Base-by-base conservation (phyloP, 495 filamentous ascomycete species). In the Aspergillus baeticus region DNA sequence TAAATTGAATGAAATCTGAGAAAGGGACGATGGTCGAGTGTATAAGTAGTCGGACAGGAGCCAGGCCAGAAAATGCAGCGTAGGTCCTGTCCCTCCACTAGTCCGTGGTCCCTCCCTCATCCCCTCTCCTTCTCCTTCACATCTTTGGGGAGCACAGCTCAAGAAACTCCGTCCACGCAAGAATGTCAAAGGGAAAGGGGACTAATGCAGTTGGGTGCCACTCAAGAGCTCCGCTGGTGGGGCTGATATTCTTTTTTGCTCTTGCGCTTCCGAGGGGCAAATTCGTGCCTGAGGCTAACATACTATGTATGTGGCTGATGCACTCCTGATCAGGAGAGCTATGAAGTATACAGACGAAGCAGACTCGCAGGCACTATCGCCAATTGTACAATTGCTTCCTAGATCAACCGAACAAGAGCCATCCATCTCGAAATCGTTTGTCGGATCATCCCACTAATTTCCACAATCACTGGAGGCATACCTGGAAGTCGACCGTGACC, bases 391-490 rank as follows among this genome's bases (percentile, higher is more conserved):
- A 29, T 29, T 29, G 26, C 26, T 29, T 29, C 26, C 26, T 3
- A 29, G 26, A 29, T 29, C 26, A 29, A n/a, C n/a, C n/a, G n/a
- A n/a, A 29, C 8, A 29, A 4, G 4, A 29, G 8, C 26, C 26
- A 4, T 8, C 4, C 3, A 29, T 29, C 8, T 29, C 8, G 8
- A 29, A 29, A n/a, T 6, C 15, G 21, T 29, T 18, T 11, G 10
- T 41, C 35, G 1, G 59, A 65, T 62, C 63, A 59, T 51, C 63
- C 55, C 39, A 57, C 54, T 48, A 55, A 58, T 60, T 62, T 60
- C 63, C 59, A 61, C 59, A 49, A 36, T 59, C 21, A 53, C 48
- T 56, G 41, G 44, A 26, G 42, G 8, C 46, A 33, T 49, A 10
- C 47, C 31, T 22, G 23, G 18, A 50, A 51, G 36, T 55, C 49